Base-by-base conservation (phyloP, 306 rosid genomes). In the Acacia acuminata region DNA sequence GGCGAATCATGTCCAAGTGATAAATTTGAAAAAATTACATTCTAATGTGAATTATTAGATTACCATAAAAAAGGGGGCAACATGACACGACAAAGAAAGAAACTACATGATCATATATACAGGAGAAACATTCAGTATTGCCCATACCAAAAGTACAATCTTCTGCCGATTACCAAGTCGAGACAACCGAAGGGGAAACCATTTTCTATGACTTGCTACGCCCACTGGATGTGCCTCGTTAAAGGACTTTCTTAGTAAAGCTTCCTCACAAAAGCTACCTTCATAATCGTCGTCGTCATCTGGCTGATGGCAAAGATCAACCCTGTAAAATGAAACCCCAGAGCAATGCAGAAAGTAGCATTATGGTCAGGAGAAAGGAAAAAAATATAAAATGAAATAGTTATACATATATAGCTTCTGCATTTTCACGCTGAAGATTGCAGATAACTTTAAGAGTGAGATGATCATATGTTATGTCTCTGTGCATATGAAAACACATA, bases 241-340 rank as follows among this genome's bases (percentile, higher is more conserved):
- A 71, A 87, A 91, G 79, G 88, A 83, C 87, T 87, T 90, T 74
- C 87, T 94, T 48, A 96, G 76, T 77, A 96, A 87, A 87, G 90
- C 83, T 84, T 92, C 92, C 64, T 89, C 92, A 34, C 78, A 64
- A 83, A 82, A 88, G 80, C 88, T 89, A 80, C 92, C 97, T 85
- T 90, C 98, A 72, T 89, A 85, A 68, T 96, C 99, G 60, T 95
- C 93, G 0, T 93, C 97, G 63, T 89, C 98, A 10, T 95, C 92
- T 82, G 97, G 88, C 87, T 96, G 99, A 85, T 96, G 99, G 92
- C 99, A 96, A 77, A 93, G 98, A 84, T 96, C 99, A 87, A 96
- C 92, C 99, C 99, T 96, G 86, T 67, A 80, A 75, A 81, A 75
- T 58, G 44, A 43, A 77, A 76, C 75, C 72, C 81, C 63, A 45